Evolutionary conservation across 495 filamentous ascomycete genomes (phyloP), one percentile per base, ranked within the genome.

Genomic region (Viridothelium virens): DNA sequence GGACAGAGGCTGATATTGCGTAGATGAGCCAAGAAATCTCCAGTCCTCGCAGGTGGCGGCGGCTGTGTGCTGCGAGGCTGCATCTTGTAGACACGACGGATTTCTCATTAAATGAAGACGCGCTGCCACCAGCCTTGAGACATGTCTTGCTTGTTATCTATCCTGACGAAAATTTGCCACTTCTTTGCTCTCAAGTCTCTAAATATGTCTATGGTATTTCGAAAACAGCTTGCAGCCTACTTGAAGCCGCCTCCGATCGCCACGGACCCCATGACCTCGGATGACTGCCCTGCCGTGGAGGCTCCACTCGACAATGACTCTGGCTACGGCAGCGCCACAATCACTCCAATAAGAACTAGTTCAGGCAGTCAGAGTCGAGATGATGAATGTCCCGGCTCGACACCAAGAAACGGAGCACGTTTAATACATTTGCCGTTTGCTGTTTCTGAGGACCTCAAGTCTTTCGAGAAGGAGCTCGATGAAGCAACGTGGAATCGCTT

Each of bases 401-500:
- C 4, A 1, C 53, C 53, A 0, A 31, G 25, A 59, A 59, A 14
- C 53, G 14, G 25, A 14, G 53, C 36, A 36, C 0, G n/a, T 3
- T 47, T 38, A 31, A 14, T 64, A 16, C 63, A 31, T 16, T 64
- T n/a, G 9, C 38, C 44, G 33, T 2, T 37, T 36, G 38, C 6
- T 53, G 63, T 16, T 25, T 38, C 39, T 25, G 63, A 38, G 50
- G 18, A 50, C 33, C 63, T 64, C 18, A 47, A 65, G 62, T 6
- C 37, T 39, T 67, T 73, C 67, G 44, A 67, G 44, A 68, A 63
- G 66, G 38, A 67, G 37, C 47, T 71, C 38, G 62, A 67, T 50
- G 12, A 63, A 53, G 36, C 48, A 25, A 63, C 62, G n/a, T 31
- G 62, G 65, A 61, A 74, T n/a, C 72, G 74, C 3, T 73, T 74